A percentile compares a stretch with the other conserved stretches of the same genome.
Evolutionary conservation across 1,284 basidiomycete species (phyloP).

Genomic region (Taiwanofungus camphoratus): DNA sequence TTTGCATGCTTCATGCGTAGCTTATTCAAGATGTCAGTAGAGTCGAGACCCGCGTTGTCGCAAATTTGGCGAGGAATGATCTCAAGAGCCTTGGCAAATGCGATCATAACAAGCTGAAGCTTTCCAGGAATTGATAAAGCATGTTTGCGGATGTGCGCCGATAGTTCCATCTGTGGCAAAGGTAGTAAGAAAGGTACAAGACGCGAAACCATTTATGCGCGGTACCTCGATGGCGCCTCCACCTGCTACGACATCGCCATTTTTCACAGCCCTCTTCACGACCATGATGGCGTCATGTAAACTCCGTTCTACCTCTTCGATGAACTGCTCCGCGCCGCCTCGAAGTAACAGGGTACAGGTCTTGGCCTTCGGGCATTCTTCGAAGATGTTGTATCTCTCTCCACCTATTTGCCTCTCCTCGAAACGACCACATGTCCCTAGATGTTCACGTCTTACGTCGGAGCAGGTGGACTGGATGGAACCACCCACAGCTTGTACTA

Average conservation of each 20-base stretch:
- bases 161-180: slow-evolving; percentile 84
- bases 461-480: slow-evolving; percentile 94
- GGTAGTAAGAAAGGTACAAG: slow-evolving; percentile 2
- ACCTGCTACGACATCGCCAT: slow-evolving; percentile 94
- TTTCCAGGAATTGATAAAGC: slow-evolving; percentile 95
- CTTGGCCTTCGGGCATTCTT: slow-evolving; percentile 92
- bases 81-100: slow-evolving; percentile 96
- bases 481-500: slow-evolving; percentile 95
- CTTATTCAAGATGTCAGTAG: slow-evolving; percentile 96
- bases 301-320: slow-evolving; percentile 96
- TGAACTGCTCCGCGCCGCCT: slow-evolving; percentile 98
- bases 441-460: slow-evolving; percentile 86
- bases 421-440: slow-evolving; percentile 88
- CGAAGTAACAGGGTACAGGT: slow-evolving; percentile 96
- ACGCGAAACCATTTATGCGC: background rate
- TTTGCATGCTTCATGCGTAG: slow-evolving; percentile 94
- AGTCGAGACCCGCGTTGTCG: slow-evolving; percentile 97
- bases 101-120: slow-evolving; percentile 90
- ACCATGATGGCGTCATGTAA: slow-evolving; percentile 99
- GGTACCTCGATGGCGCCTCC: slow-evolving; percentile 94
- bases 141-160: slow-evolving; percentile 86
- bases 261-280: slow-evolving; percentile 94
- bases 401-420: slow-evolving; percentile 97
- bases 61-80: slow-evolving; percentile 98
- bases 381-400: slow-evolving; percentile 96